Conservation (phyloP, 345 rosid genomes). For the Salix dunnii region DNA sequence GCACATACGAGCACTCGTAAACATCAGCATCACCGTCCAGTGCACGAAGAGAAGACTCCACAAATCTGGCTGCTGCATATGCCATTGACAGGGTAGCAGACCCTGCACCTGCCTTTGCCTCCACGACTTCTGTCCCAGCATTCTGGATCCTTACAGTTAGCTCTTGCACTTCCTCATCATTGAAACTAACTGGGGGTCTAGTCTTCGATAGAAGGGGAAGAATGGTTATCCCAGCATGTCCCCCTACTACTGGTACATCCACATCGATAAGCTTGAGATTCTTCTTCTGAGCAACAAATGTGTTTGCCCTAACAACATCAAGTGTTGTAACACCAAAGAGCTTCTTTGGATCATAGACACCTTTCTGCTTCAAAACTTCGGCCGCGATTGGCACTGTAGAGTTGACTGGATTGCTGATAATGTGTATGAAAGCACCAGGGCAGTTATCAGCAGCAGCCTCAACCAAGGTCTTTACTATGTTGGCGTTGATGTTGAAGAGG, state of each 20-base stretch:
- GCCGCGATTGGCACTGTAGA: conserved; percentile 92
- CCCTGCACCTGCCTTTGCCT: conserved; percentile 96
- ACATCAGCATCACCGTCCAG: conserved; percentile 88
- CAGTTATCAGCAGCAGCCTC: conserved; percentile 88
- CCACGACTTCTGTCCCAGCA: conserved; percentile 94
- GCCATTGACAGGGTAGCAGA: conserved; percentile 98
- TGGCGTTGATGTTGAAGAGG: conserved; percentile 88
- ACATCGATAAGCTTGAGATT: conserved; percentile 86
- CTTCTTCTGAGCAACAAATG: conserved; percentile 85
- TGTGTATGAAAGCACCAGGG: conserved; percentile 83
- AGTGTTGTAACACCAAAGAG: conserved; percentile 90
- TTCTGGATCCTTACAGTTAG: conserved; percentile 86
- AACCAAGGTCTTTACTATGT: conserved; percentile 67
- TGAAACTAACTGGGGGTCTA: conserved; percentile 66
- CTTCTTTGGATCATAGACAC: conserved; percentile 83
- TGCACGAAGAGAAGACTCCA: conserved; percentile 92
- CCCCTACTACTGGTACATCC: conserved; percentile 92
- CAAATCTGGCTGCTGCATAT: conserved; percentile 93
- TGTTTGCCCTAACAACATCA: conserved; percentile 91
- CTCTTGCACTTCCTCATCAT: conserved; percentile 64
- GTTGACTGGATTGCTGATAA: conserved; percentile 94
- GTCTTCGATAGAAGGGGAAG: conserved; percentile 81
- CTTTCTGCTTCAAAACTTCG: conserved; percentile 78
- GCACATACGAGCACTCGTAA: conserved; percentile 75
- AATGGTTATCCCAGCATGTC: conserved; percentile 92